These are phyloP conservation scores for Bruguiera sexangula DNA, from an alignment of 345 rosid species.

Conservation along the genomic window DNA sequence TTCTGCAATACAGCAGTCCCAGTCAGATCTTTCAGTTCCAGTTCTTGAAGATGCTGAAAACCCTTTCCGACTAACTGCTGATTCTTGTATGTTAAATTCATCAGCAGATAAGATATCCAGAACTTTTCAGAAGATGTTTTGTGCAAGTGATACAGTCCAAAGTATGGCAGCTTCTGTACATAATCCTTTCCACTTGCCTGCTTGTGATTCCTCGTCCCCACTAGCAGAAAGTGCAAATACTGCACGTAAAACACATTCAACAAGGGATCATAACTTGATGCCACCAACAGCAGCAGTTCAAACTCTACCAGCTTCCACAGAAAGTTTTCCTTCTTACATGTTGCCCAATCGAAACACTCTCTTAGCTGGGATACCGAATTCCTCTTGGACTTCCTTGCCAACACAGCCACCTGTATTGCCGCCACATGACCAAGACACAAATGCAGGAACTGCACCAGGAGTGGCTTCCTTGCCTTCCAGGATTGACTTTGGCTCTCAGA, in stretches of 20 bases:
- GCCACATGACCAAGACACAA: constrained; percentile 11
- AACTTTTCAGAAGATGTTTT: constrained; percentile 20
- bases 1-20: constrained; percentile 22
- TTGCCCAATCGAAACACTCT: constrained; percentile 34
- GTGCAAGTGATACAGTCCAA: constrained; percentile 12
- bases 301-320: constrained; percentile 28
- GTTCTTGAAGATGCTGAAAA: constrained; percentile 24
- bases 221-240: constrained; percentile 18
- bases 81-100: constrained; percentile 31
- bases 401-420: constrained; percentile 4
- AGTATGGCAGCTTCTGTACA: constrained; percentile 19
- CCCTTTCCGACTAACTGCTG: constrained; percentile 27
- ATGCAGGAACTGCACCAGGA: constrained; percentile 15
- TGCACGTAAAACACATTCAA: constrained; percentile 12
- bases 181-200: constrained; percentile 18
- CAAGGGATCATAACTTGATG: constrained; percentile 12
- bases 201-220: constrained; percentile 8
- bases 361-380: constrained; percentile 22
- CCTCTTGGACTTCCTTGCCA: constrained; percentile 34
- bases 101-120: constrained; percentile 25
- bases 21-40: constrained; percentile 14
- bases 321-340: constrained; percentile 34
- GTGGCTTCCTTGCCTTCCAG: constrained; percentile 30
- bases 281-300: constrained; percentile 20
- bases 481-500: constrained; percentile 32